A percentile compares a stretch with the other conserved stretches of the same genome.
Evolutionary conservation across 768 basidiomycete genomes (phyloP).

Genomic region (Clavaria fumosa): DNA sequence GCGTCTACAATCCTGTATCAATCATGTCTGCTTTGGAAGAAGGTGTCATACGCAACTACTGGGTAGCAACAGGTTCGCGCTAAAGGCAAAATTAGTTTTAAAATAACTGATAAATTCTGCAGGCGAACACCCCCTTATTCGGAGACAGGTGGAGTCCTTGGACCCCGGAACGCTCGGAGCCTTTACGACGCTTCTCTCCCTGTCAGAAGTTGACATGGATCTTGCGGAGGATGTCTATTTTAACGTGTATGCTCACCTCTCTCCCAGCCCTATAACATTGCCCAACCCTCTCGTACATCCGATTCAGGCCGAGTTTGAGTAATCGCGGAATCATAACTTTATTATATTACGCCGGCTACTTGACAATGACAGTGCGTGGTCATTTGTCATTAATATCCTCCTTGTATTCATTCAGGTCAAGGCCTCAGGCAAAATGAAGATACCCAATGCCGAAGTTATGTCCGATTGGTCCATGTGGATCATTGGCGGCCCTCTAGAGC

Average conservation of each 20-base stretch:
- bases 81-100: no score
- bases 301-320: slow-evolving; percentile 8
- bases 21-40: slow-evolving; percentile 5
- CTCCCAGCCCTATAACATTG: slow-evolving; percentile 7
- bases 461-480: slow-evolving; percentile 8
- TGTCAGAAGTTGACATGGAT: slow-evolving; percentile 6
- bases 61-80: slow-evolving; percentile 7
- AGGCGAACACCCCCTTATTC: slow-evolving; percentile 9
- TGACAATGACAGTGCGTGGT: slow-evolving; percentile 10
- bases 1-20: slow-evolving; percentile 8
- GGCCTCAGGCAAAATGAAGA: slow-evolving; percentile 7
- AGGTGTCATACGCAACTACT: slow-evolving; percentile 4
- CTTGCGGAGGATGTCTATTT: slow-evolving; percentile 8
- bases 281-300: slow-evolving; percentile 4
- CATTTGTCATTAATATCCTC: slow-evolving; percentile 7
- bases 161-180: slow-evolving; percentile 4
- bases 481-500: slow-evolving; percentile 5
- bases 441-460: slow-evolving; percentile 9
- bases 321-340: slow-evolving; percentile 8
- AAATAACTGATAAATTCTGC: no score
- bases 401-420: slow-evolving; percentile 8
- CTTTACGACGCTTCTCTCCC: slow-evolving; percentile 8
- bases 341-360: slow-evolving; percentile 10
- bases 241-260: slow-evolving; percentile 6
- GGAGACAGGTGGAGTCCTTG: slow-evolving; percentile 7